Evolutionary conservation across 2,329 filamentous ascomycete species (phyloP).

Genomic region (Blumeria hordei): DNA sequence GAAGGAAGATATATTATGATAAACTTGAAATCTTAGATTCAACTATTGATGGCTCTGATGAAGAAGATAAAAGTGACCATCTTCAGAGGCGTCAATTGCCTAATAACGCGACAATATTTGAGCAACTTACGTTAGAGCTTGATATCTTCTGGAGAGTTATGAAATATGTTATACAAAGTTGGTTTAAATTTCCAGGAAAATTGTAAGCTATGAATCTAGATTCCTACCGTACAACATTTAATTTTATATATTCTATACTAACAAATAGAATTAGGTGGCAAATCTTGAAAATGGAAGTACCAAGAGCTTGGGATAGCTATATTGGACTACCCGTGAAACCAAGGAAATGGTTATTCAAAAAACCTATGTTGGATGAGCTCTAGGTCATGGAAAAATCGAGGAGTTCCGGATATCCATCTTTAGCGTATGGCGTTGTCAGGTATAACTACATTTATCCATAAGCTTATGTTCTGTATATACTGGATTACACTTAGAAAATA

Average conservation of each 20-base stretch:
- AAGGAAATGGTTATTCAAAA: conserved; percentile 23
- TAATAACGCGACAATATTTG: conserved; percentile 22
- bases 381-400: background rate
- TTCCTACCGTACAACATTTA: background rate
- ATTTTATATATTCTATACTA: conserved; percentile 2
- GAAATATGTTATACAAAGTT: conserved; percentile 43
- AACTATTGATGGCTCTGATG: conserved; percentile 16
- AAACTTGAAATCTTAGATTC: conserved; percentile 2
- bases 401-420: too few relatives aligned
- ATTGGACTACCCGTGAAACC: conserved; percentile 33
- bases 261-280: conserved; percentile 18
- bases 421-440: too few relatives aligned
- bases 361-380: conserved; percentile 18
- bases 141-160: conserved; percentile 34
- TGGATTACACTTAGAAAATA: too few relatives aligned
- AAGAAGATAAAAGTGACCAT: conserved; percentile 2
- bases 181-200: conserved; percentile 40
- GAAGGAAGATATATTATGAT: conserved; percentile 15
- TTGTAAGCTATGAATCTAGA: conserved; percentile 30
- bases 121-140: conserved; percentile 40
- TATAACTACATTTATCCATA: too few relatives aligned
- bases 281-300: conserved; percentile 27
- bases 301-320: conserved; percentile 34
- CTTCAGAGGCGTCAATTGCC: conserved; percentile 11
- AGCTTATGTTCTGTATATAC: too few relatives aligned